These are phyloP conservation scores for Ophiosphaerella herpotricha DNA, from an alignment of 2,329 filamentous ascomycete species.

Conservation along the genomic window DNA sequence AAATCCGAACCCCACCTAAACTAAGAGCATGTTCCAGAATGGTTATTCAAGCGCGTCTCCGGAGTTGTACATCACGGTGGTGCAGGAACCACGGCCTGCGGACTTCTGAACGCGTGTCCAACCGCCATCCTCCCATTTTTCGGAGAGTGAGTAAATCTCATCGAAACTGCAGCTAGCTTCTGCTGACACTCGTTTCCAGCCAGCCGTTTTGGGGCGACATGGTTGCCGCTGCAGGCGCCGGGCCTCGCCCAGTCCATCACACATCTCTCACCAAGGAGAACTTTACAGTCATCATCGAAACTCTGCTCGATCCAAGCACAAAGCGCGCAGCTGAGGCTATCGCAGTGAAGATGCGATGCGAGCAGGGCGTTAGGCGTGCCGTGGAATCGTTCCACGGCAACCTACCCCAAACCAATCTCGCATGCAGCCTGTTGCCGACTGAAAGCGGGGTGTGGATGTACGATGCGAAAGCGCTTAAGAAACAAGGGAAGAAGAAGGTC, in stretches of 20 bases:
- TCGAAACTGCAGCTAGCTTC: constrained; percentile 28
- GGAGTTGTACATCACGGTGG: constrained; percentile 84
- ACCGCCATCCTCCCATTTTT: constrained; percentile 82
- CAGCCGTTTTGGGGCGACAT: constrained; percentile 13
- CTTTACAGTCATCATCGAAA: no score
- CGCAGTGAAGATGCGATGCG: no score
- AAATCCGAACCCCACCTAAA: no score
- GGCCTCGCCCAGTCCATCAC: constrained; percentile 29
- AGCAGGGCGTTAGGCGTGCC: no score
- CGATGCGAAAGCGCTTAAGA: no score
- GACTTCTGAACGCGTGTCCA: constrained; percentile 74
- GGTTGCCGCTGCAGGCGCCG: constrained; percentile 34
- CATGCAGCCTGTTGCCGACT: no score
- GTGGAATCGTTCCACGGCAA: no score
- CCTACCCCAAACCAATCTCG: no score
- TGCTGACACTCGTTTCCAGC: constrained; percentile 35
- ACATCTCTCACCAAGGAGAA: background rate
- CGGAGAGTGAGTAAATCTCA: constrained; percentile 33
- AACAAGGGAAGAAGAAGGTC: no score
- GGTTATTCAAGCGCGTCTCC: constrained; percentile 79
- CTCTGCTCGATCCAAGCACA: no score
- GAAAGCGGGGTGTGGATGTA: no score
- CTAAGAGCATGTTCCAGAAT: constrained; percentile 56
- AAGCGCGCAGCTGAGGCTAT: no score
- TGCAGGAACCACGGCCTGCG: constrained; percentile 83